These are phyloP conservation scores for Boletus rufocinnamomeus DNA, from an alignment of 768 basidiomycete species.

Conservation along the genomic window DNA sequence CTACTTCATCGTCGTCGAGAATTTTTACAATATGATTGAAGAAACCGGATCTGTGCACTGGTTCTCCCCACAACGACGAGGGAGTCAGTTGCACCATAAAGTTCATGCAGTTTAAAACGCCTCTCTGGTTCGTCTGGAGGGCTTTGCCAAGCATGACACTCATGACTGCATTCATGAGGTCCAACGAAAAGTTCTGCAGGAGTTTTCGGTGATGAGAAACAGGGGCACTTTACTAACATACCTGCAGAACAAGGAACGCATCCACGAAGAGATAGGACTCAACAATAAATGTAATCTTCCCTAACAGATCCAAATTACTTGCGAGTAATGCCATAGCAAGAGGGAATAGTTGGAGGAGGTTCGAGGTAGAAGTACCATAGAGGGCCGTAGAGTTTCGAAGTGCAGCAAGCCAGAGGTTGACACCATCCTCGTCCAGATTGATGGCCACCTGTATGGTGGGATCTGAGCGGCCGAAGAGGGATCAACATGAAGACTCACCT, in stretches of 20 bases:
- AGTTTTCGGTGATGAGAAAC: slow-evolving; percentile 4
- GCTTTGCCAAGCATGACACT: slow-evolving; percentile 52
- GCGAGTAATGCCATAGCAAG: slow-evolving; percentile 58
- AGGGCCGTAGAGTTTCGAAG: slow-evolving; percentile 64
- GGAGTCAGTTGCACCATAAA: slow-evolving; percentile 66
- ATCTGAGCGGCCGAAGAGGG: slow-evolving; percentile 1
- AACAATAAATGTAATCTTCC: slow-evolving; percentile 62
- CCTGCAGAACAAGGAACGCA: slow-evolving; percentile 61
- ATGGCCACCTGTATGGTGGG: slow-evolving; percentile 53
- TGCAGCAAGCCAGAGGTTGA: slow-evolving; percentile 73
- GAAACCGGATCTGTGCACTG: slow-evolving; percentile 73
- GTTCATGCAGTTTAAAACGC: slow-evolving; percentile 59
- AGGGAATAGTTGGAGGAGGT: slow-evolving; percentile 67
- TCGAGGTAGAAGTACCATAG: slow-evolving; percentile 47
- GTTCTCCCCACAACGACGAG: slow-evolving; percentile 65
- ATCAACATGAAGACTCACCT: slow-evolving; percentile 38
- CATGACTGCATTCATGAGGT: slow-evolving; percentile 59
- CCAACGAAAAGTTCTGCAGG: slow-evolving; percentile 51
- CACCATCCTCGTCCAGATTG: slow-evolving; percentile 76
- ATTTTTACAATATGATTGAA: slow-evolving; percentile 63
- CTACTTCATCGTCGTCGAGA: slow-evolving; percentile 68
- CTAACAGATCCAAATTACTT: slow-evolving; percentile 73
- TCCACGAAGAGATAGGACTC: slow-evolving; percentile 83
- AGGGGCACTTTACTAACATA: slow-evolving; percentile 31
- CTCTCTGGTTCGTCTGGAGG: slow-evolving; percentile 56